phyloP scores from a whole-genome alignment of 768 basidiomycete species.

The Astraeus odoratus region DNA sequence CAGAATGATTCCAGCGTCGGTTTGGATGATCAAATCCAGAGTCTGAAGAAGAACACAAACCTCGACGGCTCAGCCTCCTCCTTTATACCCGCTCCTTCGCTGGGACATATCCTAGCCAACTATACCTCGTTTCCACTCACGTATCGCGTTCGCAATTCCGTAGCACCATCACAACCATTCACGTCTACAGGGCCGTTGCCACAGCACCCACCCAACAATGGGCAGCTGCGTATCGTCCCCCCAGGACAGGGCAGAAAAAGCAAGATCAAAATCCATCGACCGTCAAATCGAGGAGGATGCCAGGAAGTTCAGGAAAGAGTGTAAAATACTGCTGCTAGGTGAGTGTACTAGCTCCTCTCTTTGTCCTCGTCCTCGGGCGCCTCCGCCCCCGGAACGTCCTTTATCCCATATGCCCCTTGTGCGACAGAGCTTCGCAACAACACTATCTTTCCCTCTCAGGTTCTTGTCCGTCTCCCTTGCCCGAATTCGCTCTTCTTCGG shows the following conservation, averaged over 20 bases:
- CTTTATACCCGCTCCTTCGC: too few relatives aligned
- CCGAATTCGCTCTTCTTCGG: neutral
- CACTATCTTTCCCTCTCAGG: neutral
- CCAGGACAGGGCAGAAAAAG: slow-evolving; percentile 50
- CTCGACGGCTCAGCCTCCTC: too few relatives aligned
- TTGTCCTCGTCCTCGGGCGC: slow-evolving; percentile 3
- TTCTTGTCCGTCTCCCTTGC: neutral
- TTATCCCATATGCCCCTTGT: neutral
- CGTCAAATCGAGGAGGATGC: slow-evolving; percentile 81
- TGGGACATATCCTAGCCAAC: too few relatives aligned
- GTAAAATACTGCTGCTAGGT: slow-evolving; percentile 92
- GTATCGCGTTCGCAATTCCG: neutral
- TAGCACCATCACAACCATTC: neutral
- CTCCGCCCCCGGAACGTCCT: slow-evolving; percentile 6
- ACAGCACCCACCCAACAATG: slow-evolving; percentile 31
- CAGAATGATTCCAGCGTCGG: slow-evolving; percentile 11
- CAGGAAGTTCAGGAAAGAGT: slow-evolving; percentile 75
- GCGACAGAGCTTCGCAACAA: neutral
- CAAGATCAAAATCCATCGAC: slow-evolving; percentile 71
- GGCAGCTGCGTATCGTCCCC: slow-evolving; percentile 60
- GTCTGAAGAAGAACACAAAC: too few relatives aligned
- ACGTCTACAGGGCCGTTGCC: neutral
- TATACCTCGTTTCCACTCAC: neutral
- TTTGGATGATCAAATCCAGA: too few relatives aligned
- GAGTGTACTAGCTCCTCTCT: slow-evolving; percentile 24